Evolutionary conservation across 2,329 filamentous ascomycete species (phyloP).

Genomic region (Ophiostoma montium): DNA sequence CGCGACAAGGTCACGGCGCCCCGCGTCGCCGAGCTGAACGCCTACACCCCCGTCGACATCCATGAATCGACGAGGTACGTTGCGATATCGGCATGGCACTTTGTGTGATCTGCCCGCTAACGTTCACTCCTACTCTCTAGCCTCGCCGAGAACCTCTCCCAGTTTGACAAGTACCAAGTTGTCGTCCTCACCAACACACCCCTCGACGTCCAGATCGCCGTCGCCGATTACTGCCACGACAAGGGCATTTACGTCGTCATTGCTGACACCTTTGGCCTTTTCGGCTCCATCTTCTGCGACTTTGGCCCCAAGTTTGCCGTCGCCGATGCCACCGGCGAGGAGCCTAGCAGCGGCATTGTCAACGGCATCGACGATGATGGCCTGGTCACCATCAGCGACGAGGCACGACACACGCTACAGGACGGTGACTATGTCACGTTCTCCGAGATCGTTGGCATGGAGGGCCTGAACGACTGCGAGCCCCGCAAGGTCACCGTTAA

Average conservation of each 20-base stretch:
- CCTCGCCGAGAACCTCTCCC: constrained; percentile 60
- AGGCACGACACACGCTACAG: constrained; percentile 86
- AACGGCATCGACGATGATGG: constrained; percentile 83
- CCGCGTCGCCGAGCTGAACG: constrained; percentile 85
- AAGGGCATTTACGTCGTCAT: constrained; percentile 86
- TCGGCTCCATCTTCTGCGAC: constrained; percentile 92
- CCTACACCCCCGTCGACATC: constrained; percentile 81
- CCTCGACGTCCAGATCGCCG: constrained; percentile 63
- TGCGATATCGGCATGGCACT: too few relatives aligned
- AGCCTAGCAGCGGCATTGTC: constrained; percentile 73
- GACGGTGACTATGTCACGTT: constrained; percentile 97
- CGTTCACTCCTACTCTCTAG: constrained; percentile 27
- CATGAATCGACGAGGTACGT: constrained; percentile 46
- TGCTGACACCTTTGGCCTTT: constrained; percentile 82
- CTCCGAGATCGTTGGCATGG: constrained; percentile 85
- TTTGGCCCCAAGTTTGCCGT: constrained; percentile 91
- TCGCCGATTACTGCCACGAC: constrained; percentile 86
- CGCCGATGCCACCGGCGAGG: constrained; percentile 81
- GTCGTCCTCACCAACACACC: constrained; percentile 80
- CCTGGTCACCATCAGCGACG: constrained; percentile 81
- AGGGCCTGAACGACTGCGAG: constrained; percentile 65
- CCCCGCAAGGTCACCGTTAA: constrained; percentile 88
- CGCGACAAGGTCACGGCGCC: constrained; percentile 78
- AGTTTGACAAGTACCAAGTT: constrained; percentile 83
- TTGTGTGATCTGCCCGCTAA: too few relatives aligned